These are phyloP conservation scores for Pulveroboletus sp. DNA, from an alignment of 768 basidiomycete genomes.

Conservation along the genomic window DNA sequence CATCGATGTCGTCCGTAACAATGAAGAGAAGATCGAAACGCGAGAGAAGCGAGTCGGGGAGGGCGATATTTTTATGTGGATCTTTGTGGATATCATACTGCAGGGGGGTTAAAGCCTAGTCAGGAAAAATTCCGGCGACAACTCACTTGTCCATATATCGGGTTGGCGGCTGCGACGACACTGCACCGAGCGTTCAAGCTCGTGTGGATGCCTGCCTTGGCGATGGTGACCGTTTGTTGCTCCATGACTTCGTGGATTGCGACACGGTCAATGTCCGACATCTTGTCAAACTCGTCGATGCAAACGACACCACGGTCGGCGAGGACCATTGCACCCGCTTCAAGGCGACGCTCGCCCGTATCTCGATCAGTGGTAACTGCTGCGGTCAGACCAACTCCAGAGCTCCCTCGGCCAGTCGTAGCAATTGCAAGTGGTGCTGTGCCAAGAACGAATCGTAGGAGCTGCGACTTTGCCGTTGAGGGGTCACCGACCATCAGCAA, in stretches of 20 bases:
- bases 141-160: constrained; percentile 92
- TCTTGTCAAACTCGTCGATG: constrained; percentile 99
- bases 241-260: constrained; percentile 99
- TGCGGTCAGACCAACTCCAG: constrained; percentile 98
- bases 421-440: constrained; percentile 97
- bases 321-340: constrained; percentile 99
- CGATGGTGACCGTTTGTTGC: constrained; percentile 98
- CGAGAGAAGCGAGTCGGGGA: constrained; percentile 95
- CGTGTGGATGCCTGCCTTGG: constrained; percentile 98
- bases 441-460: constrained; percentile 92
- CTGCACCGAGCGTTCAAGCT: constrained; percentile 97
- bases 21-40: constrained; percentile 99
- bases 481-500: constrained; percentile 99
- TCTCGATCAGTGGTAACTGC: constrained; percentile 98
- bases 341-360: constrained; percentile 92
- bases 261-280: constrained; percentile 98
- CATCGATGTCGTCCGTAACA: constrained; percentile 97
- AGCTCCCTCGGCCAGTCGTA: constrained; percentile 94
- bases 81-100: constrained; percentile 99
- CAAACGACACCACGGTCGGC: constrained; percentile 98
- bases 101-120: constrained; percentile 11
- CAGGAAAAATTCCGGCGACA: background rate
- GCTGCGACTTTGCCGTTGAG: constrained; percentile 95
- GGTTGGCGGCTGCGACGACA: constrained; percentile 97
- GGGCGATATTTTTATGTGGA: constrained; percentile 96